Conservation (phyloP, 31 red algal species). For the Endocladia muricata region DNA sequence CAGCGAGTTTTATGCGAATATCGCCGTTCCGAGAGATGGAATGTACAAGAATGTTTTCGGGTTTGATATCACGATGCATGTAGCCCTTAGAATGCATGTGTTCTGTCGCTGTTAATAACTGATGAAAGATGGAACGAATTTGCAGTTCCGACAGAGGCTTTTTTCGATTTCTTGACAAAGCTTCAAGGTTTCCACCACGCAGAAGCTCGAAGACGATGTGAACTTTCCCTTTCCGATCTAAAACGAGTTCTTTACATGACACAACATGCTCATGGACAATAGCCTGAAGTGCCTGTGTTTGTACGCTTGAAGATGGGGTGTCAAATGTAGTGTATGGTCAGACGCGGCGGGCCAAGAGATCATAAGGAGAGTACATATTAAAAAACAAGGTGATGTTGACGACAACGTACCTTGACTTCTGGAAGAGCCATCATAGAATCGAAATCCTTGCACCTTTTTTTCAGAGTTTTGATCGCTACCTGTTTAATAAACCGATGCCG, state of each 20-base stretch:
- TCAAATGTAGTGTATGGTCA: too few species aligned
- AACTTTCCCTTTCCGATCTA: constrained; percentile 29
- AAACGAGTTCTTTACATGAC: constrained; percentile 36
- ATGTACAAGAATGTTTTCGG: constrained; percentile 75
- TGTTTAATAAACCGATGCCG: too few species aligned
- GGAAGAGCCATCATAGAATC: constrained; percentile 38
- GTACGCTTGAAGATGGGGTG: neutral
- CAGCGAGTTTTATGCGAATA: constrained; percentile 43
- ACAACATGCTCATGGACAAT: constrained; percentile 52
- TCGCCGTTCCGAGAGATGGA: neutral
- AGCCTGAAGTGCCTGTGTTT: constrained; percentile 22
- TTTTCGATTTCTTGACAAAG: constrained; percentile 11
- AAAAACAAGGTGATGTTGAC: too few species aligned
- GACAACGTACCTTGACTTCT: constrained; percentile 49
- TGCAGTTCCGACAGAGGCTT: constrained; percentile 28
- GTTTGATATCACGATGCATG: constrained; percentile 80
- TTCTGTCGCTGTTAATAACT: constrained; percentile 39
- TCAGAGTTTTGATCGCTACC: constrained; percentile 58
- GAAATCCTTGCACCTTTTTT: constrained; percentile 43
- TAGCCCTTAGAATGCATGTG: constrained; percentile 61
- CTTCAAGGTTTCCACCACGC: constrained; percentile 52
- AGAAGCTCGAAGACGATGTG: constrained; percentile 62
- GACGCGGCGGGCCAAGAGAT: too few species aligned
- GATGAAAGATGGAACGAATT: constrained; percentile 47
- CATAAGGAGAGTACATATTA: too few species aligned